Base-by-base conservation (phyloP, 2,329 filamentous ascomycete species). In the Nakataea oryzae region DNA sequence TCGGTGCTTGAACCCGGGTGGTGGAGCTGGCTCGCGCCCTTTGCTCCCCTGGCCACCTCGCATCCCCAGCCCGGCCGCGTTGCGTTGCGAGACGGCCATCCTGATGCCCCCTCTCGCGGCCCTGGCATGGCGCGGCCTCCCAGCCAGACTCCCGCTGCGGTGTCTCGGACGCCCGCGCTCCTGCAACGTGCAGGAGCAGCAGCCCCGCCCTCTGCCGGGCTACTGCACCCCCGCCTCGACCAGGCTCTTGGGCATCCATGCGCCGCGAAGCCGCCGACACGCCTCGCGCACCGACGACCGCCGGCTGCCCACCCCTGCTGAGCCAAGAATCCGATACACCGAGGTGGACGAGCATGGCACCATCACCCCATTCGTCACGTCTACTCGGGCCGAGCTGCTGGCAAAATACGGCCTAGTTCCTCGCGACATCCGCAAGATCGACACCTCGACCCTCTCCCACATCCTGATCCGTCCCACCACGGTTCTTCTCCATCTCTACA, bases 341-440 rank as follows among this genome's bases (percentile, higher is more conserved):
- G 95, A 99, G 74, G 90, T 97, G 64, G 92, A 97, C 69, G 91
- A 93, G 72, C 86, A 90, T 70, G 95, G 95, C 54, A 89, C 95
- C 68, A 92, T 97, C 30, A 96, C 93, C 27, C 79, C 97, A 63
- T 89, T 96, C 26, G 96, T 96, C 71, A 91, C 92, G 74, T 97
- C 97, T 75, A 96, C 95, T 77, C 99, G 97, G 81, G 95, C 87
- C 69, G 95, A 99, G 76, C 80, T 99, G 57, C 97, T 97, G 74
- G 92, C 92, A 61, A 97, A 95, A 81, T 97, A 96, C 72, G 93
- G 93, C 56, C 83, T 97, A 30, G 83, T 97, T 58, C 93, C 95
- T 62, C 92, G 95, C 65, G 95, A 99, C 78, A 80, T 99, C 62
- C 90, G 95, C 69, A 99, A 99, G 76, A 97, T 99, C 70, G 95